These are phyloP conservation scores for Coniella vitis DNA, from an alignment of 2,329 filamentous ascomycete species.

Conservation along the genomic window DNA sequence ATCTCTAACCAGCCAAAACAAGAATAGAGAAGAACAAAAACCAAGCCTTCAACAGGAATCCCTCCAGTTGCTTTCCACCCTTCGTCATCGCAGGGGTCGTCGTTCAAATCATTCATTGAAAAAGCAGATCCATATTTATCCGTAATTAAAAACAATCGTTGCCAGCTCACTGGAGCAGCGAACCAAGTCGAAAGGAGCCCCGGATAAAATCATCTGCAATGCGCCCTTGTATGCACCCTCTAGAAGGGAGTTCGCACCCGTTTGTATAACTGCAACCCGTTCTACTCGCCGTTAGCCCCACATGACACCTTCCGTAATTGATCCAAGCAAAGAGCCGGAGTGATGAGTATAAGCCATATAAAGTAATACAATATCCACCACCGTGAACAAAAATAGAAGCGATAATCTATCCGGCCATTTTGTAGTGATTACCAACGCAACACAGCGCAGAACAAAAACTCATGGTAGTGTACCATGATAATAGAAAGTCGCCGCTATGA, in stretches of 20 bases:
- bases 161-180: no score
- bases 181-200: not conserved
- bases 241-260: not conserved
- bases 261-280: not conserved
- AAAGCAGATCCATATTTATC: no score
- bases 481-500: no score
- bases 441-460: not conserved
- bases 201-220: conserved; percentile 9
- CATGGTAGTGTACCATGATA: not conserved
- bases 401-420: not conserved
- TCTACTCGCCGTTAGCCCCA: not conserved
- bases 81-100: no score
- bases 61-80: no score
- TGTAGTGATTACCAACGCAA: not conserved
- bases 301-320: not conserved
- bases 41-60: no score
- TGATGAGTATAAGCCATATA: conserved; percentile 4
- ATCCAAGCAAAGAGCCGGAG: not conserved
- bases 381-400: not conserved
- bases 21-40: no score
- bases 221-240: conserved; percentile 8
- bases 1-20: no score
- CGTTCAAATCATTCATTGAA: no score
- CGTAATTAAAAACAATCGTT: no score
- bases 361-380: conserved; percentile 7